A percentile compares a stretch with the other conserved stretches of the same genome.
Conservation (phyloP, 257 asterid species). For the Paulownia fortunei region DNA sequence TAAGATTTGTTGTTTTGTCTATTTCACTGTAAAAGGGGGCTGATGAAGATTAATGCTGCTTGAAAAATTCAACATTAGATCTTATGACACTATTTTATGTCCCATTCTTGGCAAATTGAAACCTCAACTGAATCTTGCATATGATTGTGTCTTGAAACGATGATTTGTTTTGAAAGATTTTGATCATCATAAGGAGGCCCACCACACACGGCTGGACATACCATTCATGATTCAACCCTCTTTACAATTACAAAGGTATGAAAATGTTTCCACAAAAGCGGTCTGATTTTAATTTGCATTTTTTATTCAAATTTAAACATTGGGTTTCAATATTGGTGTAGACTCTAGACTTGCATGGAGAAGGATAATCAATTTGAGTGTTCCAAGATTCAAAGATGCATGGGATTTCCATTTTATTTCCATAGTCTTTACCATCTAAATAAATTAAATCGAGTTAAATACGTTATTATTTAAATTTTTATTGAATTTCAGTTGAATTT, state of each 20-base stretch:
- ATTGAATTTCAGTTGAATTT: too few species aligned
- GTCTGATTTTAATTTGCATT: not conserved
- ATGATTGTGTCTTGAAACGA: not conserved
- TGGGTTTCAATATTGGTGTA: not conserved
- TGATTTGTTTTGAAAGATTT: not conserved
- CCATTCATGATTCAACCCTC: not conserved
- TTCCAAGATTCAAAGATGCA: too few species aligned
- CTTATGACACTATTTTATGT: too few species aligned
- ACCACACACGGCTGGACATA: slow-evolving; percentile 8
- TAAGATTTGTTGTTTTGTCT: too few species aligned
- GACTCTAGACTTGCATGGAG: too few species aligned
- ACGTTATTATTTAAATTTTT: too few species aligned
- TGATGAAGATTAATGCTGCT: too few species aligned
- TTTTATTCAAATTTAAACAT: not conserved
- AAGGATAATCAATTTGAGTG: too few species aligned
- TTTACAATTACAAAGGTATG: not conserved
- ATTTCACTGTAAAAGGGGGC: not conserved
- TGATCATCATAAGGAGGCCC: slow-evolving; percentile 1
- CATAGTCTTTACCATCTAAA: too few species aligned
- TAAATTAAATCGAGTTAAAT: too few species aligned
- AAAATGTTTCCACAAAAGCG: slow-evolving; percentile 2
- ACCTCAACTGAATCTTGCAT: not conserved
- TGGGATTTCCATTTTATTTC: too few species aligned
- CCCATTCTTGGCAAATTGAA: not conserved
- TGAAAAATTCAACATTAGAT: not conserved